Base-by-base conservation (phyloP, 108 stramenopile species). In the Pseudonitzschia delicatissima region DNA sequence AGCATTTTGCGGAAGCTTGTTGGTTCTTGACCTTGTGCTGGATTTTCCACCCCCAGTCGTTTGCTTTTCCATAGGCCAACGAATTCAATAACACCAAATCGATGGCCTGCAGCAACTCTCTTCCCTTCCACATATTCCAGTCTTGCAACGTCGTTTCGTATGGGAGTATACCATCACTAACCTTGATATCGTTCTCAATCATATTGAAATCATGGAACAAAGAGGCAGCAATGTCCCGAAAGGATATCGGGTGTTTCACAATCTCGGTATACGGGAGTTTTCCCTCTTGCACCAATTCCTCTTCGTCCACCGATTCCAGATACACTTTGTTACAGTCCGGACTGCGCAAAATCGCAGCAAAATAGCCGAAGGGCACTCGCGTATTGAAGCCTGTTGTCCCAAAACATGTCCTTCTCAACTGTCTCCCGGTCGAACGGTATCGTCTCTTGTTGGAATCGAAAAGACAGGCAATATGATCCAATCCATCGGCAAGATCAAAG, bases 81-180 rank as follows among this genome's bases (percentile, higher is more conserved):
- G 82, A 62, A 57, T 87, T 90, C 69, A 90, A 66, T 31, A 90
- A 53, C 4, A 90, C 85, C 27, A 90, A 62, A 67, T 90, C 88
- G 27, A 87, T 81, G 3, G 88, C 85, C 65, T 87, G 77, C 26
- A 90, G 53, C 7, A 90, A 71, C 20, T 85, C 72, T 6, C 50
- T 59, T 44, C 88, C 86, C 32, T 76, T 69, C 84, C 82, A 85
- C 82, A 87, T 82, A 32, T 90, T 90, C 82, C 84, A 90, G 8
- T 61, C 34, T 13, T 55, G 35, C 13, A 83, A 65, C 12, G 51
- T 60, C 40, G 66, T 37, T 2, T 29, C 67, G 23, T 13, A 51
- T 8, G 73, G 55, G 17, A 88, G 66, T 29, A 57, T 37, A 1
- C 84, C 84, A 55, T 74, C 50, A 29, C 67, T 82, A 62, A 67